Evolutionary conservation across 208 protist species (phyloP).

Genomic region (Herpetomonas tarakana): DNA sequence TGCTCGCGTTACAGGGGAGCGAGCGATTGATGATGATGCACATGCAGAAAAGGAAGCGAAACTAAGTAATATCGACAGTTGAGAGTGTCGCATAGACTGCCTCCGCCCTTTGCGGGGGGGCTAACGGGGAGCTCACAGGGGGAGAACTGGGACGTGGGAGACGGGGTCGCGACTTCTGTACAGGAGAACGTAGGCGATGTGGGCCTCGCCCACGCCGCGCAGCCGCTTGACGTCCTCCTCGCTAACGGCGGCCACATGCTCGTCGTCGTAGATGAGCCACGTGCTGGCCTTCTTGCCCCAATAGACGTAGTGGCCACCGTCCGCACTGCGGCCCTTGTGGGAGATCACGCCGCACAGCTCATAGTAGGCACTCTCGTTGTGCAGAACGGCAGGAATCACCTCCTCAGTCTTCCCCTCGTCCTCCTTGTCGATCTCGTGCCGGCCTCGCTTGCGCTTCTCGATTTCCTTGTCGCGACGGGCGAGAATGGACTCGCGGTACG

Average conservation of each 20-base stretch:
- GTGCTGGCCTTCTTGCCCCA: constrained; percentile 75
- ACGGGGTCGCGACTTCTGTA: constrained; percentile 68
- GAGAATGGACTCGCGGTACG: constrained; percentile 32
- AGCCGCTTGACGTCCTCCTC: constrained; percentile 80
- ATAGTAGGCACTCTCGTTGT: constrained; percentile 80
- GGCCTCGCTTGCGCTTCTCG: constrained; percentile 32
- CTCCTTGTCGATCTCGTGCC: constrained; percentile 17
- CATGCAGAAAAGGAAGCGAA: no score
- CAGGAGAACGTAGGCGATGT: constrained; percentile 84
- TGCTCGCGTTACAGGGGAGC: no score
- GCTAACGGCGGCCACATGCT: constrained; percentile 53
- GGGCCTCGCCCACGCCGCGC: constrained; percentile 68
- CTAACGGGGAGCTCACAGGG: no score
- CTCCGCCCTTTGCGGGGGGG: no score
- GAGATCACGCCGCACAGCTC: constrained; percentile 89
- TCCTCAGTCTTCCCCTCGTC: constrained; percentile 7
- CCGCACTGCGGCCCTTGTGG: constrained; percentile 88
- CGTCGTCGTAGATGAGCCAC: constrained; percentile 81
- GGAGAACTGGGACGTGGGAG: constrained; percentile 39
- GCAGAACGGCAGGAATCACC: constrained; percentile 16
- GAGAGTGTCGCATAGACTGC: no score
- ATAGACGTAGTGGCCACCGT: constrained; percentile 91
- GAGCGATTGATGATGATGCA: no score
- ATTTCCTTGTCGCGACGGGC: constrained; percentile 58
- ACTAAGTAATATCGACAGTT: no score